Base-by-base conservation (phyloP, 1,139 yeast genomes). In the Taphrina confusa region DNA sequence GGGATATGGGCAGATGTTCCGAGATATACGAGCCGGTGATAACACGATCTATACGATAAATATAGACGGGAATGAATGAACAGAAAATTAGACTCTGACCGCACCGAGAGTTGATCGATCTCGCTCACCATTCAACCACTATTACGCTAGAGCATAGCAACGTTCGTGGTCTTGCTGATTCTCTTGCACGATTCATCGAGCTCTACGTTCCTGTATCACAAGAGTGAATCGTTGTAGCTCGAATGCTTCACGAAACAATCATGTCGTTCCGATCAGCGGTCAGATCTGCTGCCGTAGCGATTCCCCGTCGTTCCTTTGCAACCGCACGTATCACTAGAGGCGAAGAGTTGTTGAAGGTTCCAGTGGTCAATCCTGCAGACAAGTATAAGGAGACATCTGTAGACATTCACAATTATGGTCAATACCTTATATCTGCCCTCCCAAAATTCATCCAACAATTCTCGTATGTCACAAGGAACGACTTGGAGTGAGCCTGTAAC, bases 401-500 rank as follows among this genome's bases (percentile, higher is more conserved):
- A 72, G 89, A 85, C 68, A 79, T 88, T 66, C 95, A 87, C 76
- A 83, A 84, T 74, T 88, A 86, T 72, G 96, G 96, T 30, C 81
- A 82, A 65, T 88, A 88, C 71, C 74, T 88, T 67, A 85, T 85
- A 80, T 80, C 88, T 18, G 82, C 88, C 65, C 71, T 88, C 75
- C 96, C 96, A 58, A 88, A 87, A 73, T 87, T 77, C 71, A 80
- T 88, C 65, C 95, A 88, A 74, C 86, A 85, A 72, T 88, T 87
- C 69, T 79, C 88, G 12, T 54, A 34, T 44, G 25, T 34, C 31
- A 6, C 23, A 9, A 12, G 9, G 16, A 0, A 2, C 16, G 12
- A 1, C 5, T 8, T 18, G 36, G 23, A 4, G 6, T 33, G 20
- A n/a, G 18, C 11, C 34, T 11, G 8, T 12, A 23, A n/a, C 27